phyloP scores from a whole-genome alignment of 2,329 filamentous ascomycete genomes.

The Alternaria hordeiaustralica region DNA sequence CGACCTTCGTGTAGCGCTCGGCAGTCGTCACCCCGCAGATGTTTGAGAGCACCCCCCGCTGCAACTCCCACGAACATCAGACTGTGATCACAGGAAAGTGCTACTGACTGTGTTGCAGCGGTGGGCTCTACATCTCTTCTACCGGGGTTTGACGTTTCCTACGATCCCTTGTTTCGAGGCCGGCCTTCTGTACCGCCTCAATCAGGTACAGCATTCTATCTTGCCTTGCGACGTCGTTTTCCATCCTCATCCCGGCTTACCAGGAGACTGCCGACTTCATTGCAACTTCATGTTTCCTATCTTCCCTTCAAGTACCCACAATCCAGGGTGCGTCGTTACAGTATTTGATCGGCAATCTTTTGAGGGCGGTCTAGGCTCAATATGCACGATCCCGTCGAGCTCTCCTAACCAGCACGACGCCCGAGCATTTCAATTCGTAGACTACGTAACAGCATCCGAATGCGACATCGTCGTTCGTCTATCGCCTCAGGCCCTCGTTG shows the following conservation, averaged over 20 bases:
- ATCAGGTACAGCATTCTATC: background rate
- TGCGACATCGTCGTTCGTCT: conserved; percentile 1
- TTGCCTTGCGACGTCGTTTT: background rate
- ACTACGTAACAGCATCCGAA: background rate
- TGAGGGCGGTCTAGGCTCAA: background rate
- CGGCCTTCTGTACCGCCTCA: background rate
- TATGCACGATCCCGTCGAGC: background rate
- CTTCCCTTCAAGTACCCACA: background rate
- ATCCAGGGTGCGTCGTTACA: background rate
- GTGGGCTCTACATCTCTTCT: background rate
- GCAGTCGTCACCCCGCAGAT: background rate
- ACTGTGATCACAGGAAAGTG: background rate
- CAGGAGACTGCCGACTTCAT: background rate
- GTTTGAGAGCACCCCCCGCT: background rate
- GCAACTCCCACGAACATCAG: background rate
- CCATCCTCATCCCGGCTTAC: background rate
- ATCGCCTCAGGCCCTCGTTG: conserved; percentile 7
- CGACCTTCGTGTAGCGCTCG: background rate
- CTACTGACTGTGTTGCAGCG: background rate
- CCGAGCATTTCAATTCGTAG: background rate
- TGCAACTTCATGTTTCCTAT: background rate
- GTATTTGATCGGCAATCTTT: background rate
- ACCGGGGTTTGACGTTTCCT: background rate
- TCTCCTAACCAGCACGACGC: background rate
- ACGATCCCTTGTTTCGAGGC: background rate